Evolutionary conservation across 179 eudicot species (phyloP), one percentile per base, ranked within the genome.

Genomic region (Actinidia polygama): DNA sequence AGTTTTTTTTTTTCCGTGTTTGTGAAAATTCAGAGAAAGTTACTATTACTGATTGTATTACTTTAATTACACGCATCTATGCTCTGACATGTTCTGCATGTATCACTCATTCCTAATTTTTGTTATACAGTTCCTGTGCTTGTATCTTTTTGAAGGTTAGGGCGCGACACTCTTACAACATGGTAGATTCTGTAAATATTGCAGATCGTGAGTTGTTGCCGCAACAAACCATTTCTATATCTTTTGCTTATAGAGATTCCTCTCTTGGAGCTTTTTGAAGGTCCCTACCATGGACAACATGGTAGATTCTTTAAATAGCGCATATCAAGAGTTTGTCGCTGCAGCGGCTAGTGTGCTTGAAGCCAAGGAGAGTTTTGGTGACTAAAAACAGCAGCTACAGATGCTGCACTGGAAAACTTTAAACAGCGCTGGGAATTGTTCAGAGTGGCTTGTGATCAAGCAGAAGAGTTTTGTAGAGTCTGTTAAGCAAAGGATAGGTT

Each of bases 391-490:
- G 70, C 85, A 21, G 88, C 90, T 21, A 93, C 94, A 7, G 96
- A 96, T 86, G 89, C 90, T 57, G 94, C 98, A 9, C 83, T 96
- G 8, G 99, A 96, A 83, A 95, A 90, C 78, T 91, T 96, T 26
- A 95, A 96, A 86, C 96, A 93, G 85, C 83, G 87, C 0, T 95
- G 94, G 94, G 99, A 96, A 64, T 85, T 95, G 68, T 94, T 94
- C 71, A 82, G 93, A 75, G 98, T 94, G 79, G 90, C 95, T n/a
- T 96, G 99, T 83, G 98, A 96, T 88, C 94, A 91, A 88, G 96
- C 96, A 0, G 99, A 96, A 88, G 99, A 96, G 87, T 94, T 94
- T 94, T 76, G 95, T 96, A 36, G 98, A 96, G 79, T 94, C 99
- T 4, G 92, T 91, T 7, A 96, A 94, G 90, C 98, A 91, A 86